Evolutionary conservation across 768 basidiomycete genomes (phyloP), one percentile per base, ranked within the genome.

Genomic region (Rhodotorula babjevae): DNA sequence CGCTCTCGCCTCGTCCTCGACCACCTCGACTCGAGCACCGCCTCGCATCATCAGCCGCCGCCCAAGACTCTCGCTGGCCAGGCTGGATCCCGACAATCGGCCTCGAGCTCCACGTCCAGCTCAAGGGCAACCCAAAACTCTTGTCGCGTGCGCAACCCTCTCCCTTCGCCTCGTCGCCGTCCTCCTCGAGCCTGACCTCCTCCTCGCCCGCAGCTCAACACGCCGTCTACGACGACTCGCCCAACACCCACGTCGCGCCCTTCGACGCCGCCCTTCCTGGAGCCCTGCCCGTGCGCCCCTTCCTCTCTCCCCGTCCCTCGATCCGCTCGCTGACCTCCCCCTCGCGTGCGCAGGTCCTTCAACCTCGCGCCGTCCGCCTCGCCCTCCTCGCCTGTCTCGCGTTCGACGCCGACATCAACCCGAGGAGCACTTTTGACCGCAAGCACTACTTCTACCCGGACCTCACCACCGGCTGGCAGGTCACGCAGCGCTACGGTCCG

Each of bases 371-470:
- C 29, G 89, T 96, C 5, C 86, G 89, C 71, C 85, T 96, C 12
- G 92, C 90, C 7, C 80, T 93, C 1, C 85, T 90, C 15, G 88
- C 92, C 0, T 91, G 93, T 0, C 77, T 93, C 3, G 93, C 93
- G 10, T 84, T 98, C 33, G 67, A 79, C 21, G 81, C 82, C 70
- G 33, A 71, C 7, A 78, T 83, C 47, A 72, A 72, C 50, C 61
- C 33, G 81, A 85, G 47, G 84, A 87, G 21, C 74, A 72, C 62
- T 0, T 98, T 98, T 77, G 96, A 98, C 81, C 84, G 96, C 75
- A 99, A 99, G 80, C 96, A 98, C 80, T 99, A 99, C 80, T 97
- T 97, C 81, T 98, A 99, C 79, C 86, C 91, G 10, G 96, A 98
- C 81, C 85, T 96, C 49, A 93, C 96, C 0, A 85, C 89, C 9